Evolutionary conservation across 75 land plant species (phyloP), one percentile per base, ranked within the genome.

Genomic region (Pinus albicaulis): DNA sequence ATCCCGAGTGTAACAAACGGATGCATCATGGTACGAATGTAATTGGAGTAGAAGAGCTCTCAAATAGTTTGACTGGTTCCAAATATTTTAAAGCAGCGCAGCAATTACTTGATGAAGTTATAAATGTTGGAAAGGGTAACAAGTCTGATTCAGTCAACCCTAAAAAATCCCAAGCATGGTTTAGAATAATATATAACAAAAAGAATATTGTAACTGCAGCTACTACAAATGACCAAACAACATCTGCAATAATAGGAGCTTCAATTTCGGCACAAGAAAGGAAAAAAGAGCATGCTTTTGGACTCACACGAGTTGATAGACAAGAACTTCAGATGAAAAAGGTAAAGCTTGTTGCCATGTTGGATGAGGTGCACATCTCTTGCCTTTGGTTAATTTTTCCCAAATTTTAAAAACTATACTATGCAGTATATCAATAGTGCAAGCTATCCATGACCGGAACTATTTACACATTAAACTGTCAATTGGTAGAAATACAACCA

Each of bases 251-350:
- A 57, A 57, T 22, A 19, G 59, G 59, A 57, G n/a, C 59, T 57
- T 64, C 68, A 64, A 64, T 22, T 64, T 64, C 34, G 7, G 23
- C 34, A 11, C 34, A 64, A 28, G 68, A 26, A 64, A 79, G n/a
- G 14, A 56, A 56, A 31, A 65, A 38, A 11, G 74, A 81, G 22
- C 20, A 61, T 14, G 31, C 34, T 44, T 31, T 24, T 31, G 75
- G 31, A n/a, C 80, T 77, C 12, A 71, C 60, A 28, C 16, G 79
- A 7, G 74, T 70, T 19, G 80, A 76, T 26, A 78, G 81, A 56
- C 82, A 86, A 56, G 87, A 82, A 44, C 61, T 82, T 60, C 76
- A 82, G n/a, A 58, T 62, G 59, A 86, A 82, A 81, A 86, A 81
- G 48, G 52, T 74, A 36, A 82, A 82, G 78, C 87, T 86, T 48